These are phyloP conservation scores for Trichoderma asperelloides DNA, from an alignment of 495 filamentous ascomycete genomes.

Conservation along the genomic window DNA sequence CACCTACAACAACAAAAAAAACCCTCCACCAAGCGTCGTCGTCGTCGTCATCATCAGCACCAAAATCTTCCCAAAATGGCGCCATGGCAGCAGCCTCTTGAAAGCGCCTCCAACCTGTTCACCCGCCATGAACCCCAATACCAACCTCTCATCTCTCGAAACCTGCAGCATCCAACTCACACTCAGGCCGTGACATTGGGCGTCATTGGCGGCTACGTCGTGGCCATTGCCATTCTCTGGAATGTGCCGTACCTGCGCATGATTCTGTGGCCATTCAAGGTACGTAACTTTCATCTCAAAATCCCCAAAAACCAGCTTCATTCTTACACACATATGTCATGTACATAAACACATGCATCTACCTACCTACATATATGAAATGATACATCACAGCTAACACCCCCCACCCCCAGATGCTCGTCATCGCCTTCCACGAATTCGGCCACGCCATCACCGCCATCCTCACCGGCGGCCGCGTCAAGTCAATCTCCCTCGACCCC, in stretches of 20 bases:
- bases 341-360: too few relatives aligned
- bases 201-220: slow-evolving; percentile 55
- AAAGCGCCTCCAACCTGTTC: background rate
- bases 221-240: slow-evolving; percentile 68
- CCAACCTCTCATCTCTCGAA: background rate
- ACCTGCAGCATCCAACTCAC: slow-evolving; percentile 19
- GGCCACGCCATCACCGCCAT: slow-evolving; percentile 65
- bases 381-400: background rate
- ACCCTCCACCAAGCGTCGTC: too few relatives aligned
- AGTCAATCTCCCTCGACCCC: slow-evolving; percentile 55
- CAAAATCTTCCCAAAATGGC: background rate
- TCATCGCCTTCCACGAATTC: slow-evolving; percentile 81
- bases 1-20: too few relatives aligned
- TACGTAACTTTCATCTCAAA: slow-evolving; percentile 19
- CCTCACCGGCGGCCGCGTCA: slow-evolving; percentile 62
- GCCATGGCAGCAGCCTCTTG: background rate
- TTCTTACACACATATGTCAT: too few relatives aligned
- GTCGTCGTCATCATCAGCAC: background rate
- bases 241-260: slow-evolving; percentile 67
- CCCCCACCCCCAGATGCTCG: slow-evolving; percentile 63
- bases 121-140: background rate
- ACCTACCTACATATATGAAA: background rate
- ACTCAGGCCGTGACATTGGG: slow-evolving; percentile 68
- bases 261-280: slow-evolving; percentile 78
- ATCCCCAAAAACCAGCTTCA: background rate